These are phyloP conservation scores for Penicillium rolfsii DNA, from an alignment of 2,329 filamentous ascomycete species.

Conservation along the genomic window DNA sequence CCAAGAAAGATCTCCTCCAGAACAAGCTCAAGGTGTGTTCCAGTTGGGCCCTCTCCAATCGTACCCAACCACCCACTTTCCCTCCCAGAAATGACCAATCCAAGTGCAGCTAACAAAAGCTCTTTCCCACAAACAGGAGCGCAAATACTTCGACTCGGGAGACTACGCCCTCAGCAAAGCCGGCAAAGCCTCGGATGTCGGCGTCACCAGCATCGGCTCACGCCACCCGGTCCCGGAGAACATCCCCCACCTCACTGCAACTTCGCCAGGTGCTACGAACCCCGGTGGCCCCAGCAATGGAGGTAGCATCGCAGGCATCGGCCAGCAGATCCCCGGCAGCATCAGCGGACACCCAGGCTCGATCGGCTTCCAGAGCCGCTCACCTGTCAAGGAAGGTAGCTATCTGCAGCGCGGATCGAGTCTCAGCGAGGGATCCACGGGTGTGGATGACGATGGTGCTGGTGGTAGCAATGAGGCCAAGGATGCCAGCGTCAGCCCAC, in stretches of 20 bases:
- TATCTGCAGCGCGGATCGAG: slow-evolving; percentile 83
- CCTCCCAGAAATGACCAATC: background rate
- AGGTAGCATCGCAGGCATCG: slow-evolving; percentile 35
- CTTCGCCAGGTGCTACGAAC: slow-evolving; percentile 51
- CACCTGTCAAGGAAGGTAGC: slow-evolving; percentile 88
- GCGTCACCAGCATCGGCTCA: slow-evolving; percentile 89
- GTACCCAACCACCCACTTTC: background rate
- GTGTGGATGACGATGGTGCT: slow-evolving; percentile 49
- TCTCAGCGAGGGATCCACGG: slow-evolving; percentile 52
- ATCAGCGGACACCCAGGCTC: slow-evolving; percentile 46
- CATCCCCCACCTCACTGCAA: slow-evolving; percentile 83
- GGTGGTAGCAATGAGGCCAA: slow-evolving; percentile 42
- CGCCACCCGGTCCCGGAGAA: slow-evolving; percentile 94
- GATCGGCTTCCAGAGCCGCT: slow-evolving; percentile 62
- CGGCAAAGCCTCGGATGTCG: slow-evolving; percentile 91
- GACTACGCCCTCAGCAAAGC: slow-evolving; percentile 97
- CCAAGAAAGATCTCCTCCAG: slow-evolving; percentile 92
- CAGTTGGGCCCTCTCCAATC: background rate
- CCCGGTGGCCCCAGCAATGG: slow-evolving; percentile 39
- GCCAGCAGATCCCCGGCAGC: slow-evolving; percentile 49
- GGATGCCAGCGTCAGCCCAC: slow-evolving; percentile 50
- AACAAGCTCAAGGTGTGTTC: slow-evolving; percentile 82
- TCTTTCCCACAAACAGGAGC: slow-evolving; percentile 60
- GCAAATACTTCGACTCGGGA: slow-evolving; percentile 97
- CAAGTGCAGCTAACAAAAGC: background rate